Conservation (phyloP, 2,329 filamentous ascomycete species). For the Talaromyces funiculosus region DNA sequence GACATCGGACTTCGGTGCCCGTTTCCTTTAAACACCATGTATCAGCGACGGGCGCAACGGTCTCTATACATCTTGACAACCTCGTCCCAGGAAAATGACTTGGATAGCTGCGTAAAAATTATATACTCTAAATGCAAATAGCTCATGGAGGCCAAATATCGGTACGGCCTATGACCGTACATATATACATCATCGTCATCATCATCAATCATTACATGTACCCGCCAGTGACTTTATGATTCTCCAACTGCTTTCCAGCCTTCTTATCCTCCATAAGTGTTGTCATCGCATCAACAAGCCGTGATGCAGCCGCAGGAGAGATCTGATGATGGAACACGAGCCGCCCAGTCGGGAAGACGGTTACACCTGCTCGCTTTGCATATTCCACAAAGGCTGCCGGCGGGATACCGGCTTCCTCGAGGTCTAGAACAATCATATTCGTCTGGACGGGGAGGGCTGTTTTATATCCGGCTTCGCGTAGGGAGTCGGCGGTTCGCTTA, state of each 20-base stretch:
- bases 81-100: not conserved
- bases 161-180: not conserved
- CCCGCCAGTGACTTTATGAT: constrained; percentile 16
- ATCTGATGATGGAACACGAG: constrained; percentile 26
- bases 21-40: not conserved
- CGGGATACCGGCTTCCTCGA: constrained; percentile 19
- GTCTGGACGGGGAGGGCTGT: constrained; percentile 23
- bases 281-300: constrained; percentile 19
- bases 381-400: constrained; percentile 20
- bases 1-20: not conserved
- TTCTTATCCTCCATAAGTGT: constrained; percentile 21
- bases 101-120: not conserved
- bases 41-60: not conserved
- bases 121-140: not conserved
- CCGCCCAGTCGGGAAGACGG: constrained; percentile 20
- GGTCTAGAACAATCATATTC: constrained; percentile 24
- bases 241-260: constrained; percentile 17
- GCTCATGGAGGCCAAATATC: not conserved
- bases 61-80: not conserved
- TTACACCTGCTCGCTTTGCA: constrained; percentile 18
- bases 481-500: constrained; percentile 18
- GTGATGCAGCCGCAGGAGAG: constrained; percentile 18
- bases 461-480: constrained; percentile 20
- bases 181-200: constrained; percentile 3
- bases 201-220: constrained; percentile 15